Percentiles rank a stretch among this genome's conserved stretches.
These are phyloP conservation scores for Fabrea salina DNA, from an alignment of 169 alveolate genomes.

Conservation along the genomic window DNA sequence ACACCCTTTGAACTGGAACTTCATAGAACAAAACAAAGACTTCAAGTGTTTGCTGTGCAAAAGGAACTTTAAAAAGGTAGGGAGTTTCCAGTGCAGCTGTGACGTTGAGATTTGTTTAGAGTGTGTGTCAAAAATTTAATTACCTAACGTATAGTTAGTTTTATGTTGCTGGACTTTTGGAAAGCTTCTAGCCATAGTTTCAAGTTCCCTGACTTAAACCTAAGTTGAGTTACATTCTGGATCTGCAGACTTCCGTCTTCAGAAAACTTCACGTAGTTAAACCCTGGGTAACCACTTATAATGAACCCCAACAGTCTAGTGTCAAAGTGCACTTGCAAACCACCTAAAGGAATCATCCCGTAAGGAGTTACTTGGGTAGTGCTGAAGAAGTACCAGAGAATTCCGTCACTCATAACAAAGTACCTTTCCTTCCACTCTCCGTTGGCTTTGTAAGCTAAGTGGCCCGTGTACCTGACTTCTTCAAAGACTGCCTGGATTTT, in stretches of 20 bases:
- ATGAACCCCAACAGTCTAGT: neutral
- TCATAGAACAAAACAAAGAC: no score
- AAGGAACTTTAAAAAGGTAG: no score
- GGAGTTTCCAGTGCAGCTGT: no score
- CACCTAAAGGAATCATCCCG: neutral
- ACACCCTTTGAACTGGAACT: no score
- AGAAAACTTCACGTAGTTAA: neutral
- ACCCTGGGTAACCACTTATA: neutral
- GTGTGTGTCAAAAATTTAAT: no score
- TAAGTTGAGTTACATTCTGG: neutral
- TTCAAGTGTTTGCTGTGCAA: no score
- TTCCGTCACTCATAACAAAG: neutral
- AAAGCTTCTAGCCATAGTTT: constrained; percentile 23
- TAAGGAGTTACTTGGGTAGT: constrained; percentile 17
- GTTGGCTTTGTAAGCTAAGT: neutral
- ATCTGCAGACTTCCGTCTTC: constrained; percentile 5
- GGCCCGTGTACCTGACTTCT: neutral
- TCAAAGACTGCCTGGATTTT: constrained; percentile 13
- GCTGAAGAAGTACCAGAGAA: constrained; percentile 1
- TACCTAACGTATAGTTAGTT: constrained; percentile 16
- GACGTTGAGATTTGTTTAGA: no score
- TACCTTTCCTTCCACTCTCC: constrained; percentile 21
- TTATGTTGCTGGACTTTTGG: neutral
- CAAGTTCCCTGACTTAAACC: constrained; percentile 15
- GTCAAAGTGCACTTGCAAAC: constrained; percentile 12